phyloP scores from a whole-genome alignment of 345 rosid genomes.

The Carallia brachiata region DNA sequence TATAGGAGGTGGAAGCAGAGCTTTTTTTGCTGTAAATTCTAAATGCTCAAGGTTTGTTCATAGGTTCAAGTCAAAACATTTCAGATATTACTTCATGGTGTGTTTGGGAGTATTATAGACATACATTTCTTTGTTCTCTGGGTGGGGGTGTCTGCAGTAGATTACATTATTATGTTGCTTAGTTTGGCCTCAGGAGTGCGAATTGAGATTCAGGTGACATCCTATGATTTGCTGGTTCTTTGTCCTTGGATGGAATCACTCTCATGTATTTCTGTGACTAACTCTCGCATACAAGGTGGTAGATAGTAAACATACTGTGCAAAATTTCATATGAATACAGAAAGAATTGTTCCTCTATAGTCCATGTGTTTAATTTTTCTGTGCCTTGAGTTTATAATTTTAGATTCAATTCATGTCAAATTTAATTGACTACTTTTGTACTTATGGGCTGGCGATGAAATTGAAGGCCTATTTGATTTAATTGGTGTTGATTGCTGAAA shows the following conservation, averaged over 20 bases:
- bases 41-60: conserved; percentile 34
- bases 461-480: too few relatives aligned
- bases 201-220: not conserved
- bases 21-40: conserved; percentile 91
- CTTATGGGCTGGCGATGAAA: too few relatives aligned
- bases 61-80: conserved; percentile 27
- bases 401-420: too few relatives aligned
- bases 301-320: too few relatives aligned
- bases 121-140: conserved; percentile 2
- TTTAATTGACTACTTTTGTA: too few relatives aligned
- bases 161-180: not conserved
- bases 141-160: conserved; percentile 5
- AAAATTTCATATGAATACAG: too few relatives aligned
- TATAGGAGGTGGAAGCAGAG: conserved; percentile 59
- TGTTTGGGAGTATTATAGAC: conserved; percentile 13
- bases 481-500: too few relatives aligned
- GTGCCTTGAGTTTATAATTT: too few relatives aligned
- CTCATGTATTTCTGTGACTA: too few relatives aligned
- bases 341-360: too few relatives aligned
- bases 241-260: not conserved
- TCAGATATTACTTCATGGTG: conserved; percentile 9
- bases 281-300: too few relatives aligned
- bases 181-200: not conserved
- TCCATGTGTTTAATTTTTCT: too few relatives aligned
- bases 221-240: not conserved